Conservation (phyloP, 192 early-diverging fungal species). For the Coemansia sp. region DNA sequence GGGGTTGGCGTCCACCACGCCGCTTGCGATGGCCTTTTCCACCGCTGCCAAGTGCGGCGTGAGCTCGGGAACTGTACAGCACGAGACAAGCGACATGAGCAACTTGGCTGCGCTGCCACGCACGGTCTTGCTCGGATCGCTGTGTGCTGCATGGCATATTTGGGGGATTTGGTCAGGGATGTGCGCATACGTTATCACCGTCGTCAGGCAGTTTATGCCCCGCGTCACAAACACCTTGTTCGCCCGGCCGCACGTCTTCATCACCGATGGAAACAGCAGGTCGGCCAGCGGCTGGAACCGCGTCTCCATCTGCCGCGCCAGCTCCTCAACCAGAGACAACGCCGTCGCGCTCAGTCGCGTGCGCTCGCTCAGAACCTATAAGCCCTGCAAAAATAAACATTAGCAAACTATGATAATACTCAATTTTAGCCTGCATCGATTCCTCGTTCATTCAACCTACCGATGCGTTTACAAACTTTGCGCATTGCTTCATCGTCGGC, state of each 20-base stretch:
- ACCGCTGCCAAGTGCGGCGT: constrained; percentile 33
- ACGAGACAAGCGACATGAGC: constrained; percentile 56
- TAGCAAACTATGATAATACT: constrained; percentile 3
- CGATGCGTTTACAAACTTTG: constrained; percentile 53
- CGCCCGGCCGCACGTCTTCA: constrained; percentile 69
- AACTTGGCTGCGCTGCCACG: constrained; percentile 63
- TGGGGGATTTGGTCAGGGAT: constrained; percentile 57
- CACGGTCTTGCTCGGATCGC: constrained; percentile 63
- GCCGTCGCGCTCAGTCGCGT: constrained; percentile 75
- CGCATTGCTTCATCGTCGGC: constrained; percentile 52
- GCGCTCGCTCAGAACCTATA: constrained; percentile 70
- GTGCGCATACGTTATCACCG: constrained; percentile 62
- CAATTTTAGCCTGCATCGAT: too few relatives aligned
- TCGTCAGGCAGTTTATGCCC: constrained; percentile 61
- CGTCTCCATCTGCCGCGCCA: constrained; percentile 61
- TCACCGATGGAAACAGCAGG: constrained; percentile 58
- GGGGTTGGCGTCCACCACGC: constrained; percentile 50
- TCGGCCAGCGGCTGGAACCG: constrained; percentile 66
- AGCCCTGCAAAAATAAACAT: neutral
- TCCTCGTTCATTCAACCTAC: constrained; percentile 29
- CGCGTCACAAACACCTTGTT: constrained; percentile 73
- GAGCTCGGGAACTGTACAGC: constrained; percentile 53
- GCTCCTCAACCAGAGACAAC: constrained; percentile 60
- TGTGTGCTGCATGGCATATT: constrained; percentile 56
- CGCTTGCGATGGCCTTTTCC: constrained; percentile 41